phyloP scores from a whole-genome alignment of 140 eudicot genomes.

The Oenanthe javanica region DNA sequence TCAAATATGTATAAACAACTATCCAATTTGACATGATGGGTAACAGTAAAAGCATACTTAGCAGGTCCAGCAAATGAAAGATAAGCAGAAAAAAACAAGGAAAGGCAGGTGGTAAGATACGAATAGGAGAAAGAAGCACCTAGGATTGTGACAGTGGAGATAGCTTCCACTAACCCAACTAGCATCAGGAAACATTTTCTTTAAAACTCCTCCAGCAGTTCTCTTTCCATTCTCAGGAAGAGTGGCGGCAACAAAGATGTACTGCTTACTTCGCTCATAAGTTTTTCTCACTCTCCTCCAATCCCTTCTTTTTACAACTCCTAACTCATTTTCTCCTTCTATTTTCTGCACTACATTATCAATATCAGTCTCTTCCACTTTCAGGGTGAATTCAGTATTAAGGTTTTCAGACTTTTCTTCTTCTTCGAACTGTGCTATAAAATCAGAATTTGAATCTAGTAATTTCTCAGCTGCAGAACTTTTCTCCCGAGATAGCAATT shows the following conservation, averaged over 20 bases:
- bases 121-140: conserved; percentile 29
- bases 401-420: conserved; percentile 30
- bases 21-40: not conserved
- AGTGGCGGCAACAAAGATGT: conserved; percentile 90
- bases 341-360: conserved; percentile 20
- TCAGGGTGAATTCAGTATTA: conserved; percentile 16
- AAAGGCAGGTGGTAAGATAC: not conserved
- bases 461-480: conserved; percentile 22
- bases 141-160: conserved; percentile 92
- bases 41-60: not conserved
- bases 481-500: conserved; percentile 60
- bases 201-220: conserved; percentile 91
- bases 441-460: conserved; percentile 24
- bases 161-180: conserved; percentile 87
- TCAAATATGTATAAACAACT: not conserved
- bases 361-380: conserved; percentile 26
- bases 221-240: conserved; percentile 86
- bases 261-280: conserved; percentile 86
- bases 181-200: conserved; percentile 85
- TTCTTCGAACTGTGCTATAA: conserved; percentile 23
- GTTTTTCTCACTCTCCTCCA: conserved; percentile 77
- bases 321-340: conserved; percentile 22
- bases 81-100: not conserved
- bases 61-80: not conserved
- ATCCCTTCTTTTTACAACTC: conserved; percentile 31